Base-by-base conservation (phyloP, 1,139 yeast genomes). In the Petasospora rhodanensis region DNA sequence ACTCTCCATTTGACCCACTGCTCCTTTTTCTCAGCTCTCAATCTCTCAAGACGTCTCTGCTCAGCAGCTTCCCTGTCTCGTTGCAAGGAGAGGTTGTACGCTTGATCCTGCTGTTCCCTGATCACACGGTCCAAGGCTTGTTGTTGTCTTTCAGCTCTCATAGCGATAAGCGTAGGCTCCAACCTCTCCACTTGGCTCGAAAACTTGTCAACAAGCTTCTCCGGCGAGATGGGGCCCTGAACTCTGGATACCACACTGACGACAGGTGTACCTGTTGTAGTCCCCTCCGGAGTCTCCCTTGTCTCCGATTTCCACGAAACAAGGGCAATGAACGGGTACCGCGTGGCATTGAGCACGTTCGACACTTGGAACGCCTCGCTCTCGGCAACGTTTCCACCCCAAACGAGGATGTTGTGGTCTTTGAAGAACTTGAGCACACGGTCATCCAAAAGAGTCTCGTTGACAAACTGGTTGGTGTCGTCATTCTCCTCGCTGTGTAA, bases 301-400 rank as follows among this genome's bases (percentile, higher is more conserved):
- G 72, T 67, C 11, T 61, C 62, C 28, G 63, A 69, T 42, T 74
- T 86, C 57, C 72, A 66, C 48, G 76, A 79, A 34, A 81, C 49
- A 8, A 81, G 56, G 0, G 93, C 95, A 25, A 85, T 58, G 53
- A 84, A 83, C 9, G 98, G 98, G 51, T 81, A 80, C 43, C 75
- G 73, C 14, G 89, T 73, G 26, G 81, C 83, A 40, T 75, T 73
- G 40, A 89, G 69, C 29, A 82, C 75, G 52, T 81, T 79, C 1
- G 95, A 85, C 12, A 86, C 77, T 50, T 86, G 95, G 51, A 76
- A 80, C 1, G 93, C 85, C 57, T 91, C 97, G 11, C 87, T 76
- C 41, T 79, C 76, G 12, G 76, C 71, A 19, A 83, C 74, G 53
- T 84, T 83, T 7, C 96, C 96, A 22, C 93, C 95, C 97, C 97